These are phyloP conservation scores for Elaeagnus macrophylla DNA, from an alignment of 306 rosid genomes.

Conservation along the genomic window DNA sequence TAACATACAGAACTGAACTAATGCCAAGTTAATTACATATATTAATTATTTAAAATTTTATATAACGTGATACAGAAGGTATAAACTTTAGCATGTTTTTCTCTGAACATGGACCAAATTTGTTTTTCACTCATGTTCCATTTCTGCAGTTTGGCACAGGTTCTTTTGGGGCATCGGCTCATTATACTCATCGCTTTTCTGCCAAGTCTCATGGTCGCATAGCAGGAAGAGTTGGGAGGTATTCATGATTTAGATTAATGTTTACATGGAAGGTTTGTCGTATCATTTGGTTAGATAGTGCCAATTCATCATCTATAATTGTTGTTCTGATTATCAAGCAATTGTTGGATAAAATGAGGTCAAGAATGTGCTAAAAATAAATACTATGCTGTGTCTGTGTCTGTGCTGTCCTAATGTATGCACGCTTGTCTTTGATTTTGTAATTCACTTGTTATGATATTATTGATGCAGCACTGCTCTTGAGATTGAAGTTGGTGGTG, in stretches of 20 bases:
- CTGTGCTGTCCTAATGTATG: too few relatives aligned
- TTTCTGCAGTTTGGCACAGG: slow-evolving; percentile 61
- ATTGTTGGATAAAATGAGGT: too few relatives aligned
- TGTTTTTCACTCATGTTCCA: slow-evolving; percentile 30
- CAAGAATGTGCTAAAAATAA: too few relatives aligned
- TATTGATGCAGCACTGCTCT: slow-evolving; percentile 58
- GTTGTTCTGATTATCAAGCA: too few relatives aligned
- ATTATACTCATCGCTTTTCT: slow-evolving; percentile 65
- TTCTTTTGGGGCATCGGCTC: slow-evolving; percentile 64
- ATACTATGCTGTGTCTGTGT: too few relatives aligned
- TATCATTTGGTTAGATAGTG: neutral
- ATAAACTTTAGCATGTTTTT: too few relatives aligned
- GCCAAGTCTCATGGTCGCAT: slow-evolving; percentile 81
- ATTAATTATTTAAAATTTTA: too few relatives aligned
- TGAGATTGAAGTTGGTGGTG: slow-evolving; percentile 93
- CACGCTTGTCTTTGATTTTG: too few relatives aligned
- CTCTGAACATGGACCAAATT: neutral
- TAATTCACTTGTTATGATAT: slow-evolving; percentile 8
- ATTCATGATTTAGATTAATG: slow-evolving; percentile 12
- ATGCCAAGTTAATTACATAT: too few relatives aligned
- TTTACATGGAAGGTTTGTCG: neutral
- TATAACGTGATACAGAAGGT: too few relatives aligned
- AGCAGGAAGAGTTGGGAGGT: slow-evolving; percentile 89
- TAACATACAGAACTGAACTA: too few relatives aligned
- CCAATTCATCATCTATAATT: too few relatives aligned